Evolutionary conservation across 306 rosid species (phyloP).

Genomic region (Albizia julibrissin): DNA sequence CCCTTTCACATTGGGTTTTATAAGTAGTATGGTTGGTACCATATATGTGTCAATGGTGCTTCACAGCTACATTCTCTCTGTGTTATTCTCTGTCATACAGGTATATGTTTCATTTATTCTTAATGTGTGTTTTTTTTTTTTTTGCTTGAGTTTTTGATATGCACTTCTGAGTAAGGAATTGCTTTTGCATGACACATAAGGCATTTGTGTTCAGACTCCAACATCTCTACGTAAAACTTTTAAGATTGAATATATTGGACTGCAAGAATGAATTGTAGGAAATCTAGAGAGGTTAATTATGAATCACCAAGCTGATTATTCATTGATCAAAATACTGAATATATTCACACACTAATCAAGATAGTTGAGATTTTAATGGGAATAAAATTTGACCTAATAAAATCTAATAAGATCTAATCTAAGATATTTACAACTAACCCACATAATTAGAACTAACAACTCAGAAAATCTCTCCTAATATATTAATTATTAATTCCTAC

Average conservation of each 20-base stretch:
- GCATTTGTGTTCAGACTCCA: slow-evolving; percentile 1
- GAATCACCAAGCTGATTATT: no score
- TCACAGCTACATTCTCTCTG: slow-evolving; percentile 89
- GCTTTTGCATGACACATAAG: neutral
- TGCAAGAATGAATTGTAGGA: neutral
- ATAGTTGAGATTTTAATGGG: no score
- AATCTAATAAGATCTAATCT: no score
- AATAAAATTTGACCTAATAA: no score
- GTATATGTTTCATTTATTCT: slow-evolving; percentile 43
- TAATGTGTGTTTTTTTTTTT: neutral
- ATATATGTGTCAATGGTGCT: slow-evolving; percentile 92
- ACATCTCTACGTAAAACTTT: neutral
- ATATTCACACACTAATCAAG: no score
- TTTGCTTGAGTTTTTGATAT: slow-evolving; percentile 4
- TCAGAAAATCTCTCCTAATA: no score
- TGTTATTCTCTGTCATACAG: slow-evolving; percentile 88
- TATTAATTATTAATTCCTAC: no score
- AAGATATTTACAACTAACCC: no score
- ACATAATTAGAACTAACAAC: no score
- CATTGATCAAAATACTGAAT: no score
- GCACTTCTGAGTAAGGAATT: neutral
- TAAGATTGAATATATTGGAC: neutral
- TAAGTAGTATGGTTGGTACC: slow-evolving; percentile 86
- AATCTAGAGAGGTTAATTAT: no score
- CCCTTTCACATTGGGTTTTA: slow-evolving; percentile 77